A percentile compares a stretch with the other conserved stretches of the same genome.
phyloP scores from a whole-genome alignment of 108 stramenopile species.

The Nannochloropsis granulata region DNA sequence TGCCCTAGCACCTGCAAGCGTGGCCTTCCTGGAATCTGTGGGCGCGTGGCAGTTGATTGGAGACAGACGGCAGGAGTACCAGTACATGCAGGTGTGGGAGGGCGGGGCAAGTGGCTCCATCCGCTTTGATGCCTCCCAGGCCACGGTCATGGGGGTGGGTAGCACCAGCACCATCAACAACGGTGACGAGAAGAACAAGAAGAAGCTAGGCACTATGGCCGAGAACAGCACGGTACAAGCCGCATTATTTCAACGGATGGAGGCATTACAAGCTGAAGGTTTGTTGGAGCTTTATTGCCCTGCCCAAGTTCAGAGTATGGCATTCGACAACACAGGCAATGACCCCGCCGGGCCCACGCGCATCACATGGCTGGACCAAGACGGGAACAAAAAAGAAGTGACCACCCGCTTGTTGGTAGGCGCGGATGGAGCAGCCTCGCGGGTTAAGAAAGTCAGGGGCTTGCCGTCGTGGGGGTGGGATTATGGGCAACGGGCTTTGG shows the following conservation, averaged over 20 bases:
- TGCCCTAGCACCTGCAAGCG: slow-evolving; percentile 23
- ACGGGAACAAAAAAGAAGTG: neutral
- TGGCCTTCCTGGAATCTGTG: slow-evolving; percentile 4
- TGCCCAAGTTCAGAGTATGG: neutral
- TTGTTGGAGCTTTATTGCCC: neutral
- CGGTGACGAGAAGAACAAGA: neutral
- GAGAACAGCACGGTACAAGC: slow-evolving; percentile 14
- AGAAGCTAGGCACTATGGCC: slow-evolving; percentile 2
- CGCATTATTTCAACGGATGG: slow-evolving; percentile 8
- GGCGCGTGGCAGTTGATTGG: slow-evolving; percentile 15
- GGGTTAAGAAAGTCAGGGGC: slow-evolving; percentile 5
- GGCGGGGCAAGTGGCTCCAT: slow-evolving; percentile 3
- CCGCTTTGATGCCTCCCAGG: slow-evolving; percentile 2
- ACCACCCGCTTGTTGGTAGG: slow-evolving; percentile 14
- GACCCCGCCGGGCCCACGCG: slow-evolving; percentile 6
- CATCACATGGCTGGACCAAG: slow-evolving; percentile 6
- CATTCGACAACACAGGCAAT: neutral
- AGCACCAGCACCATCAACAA: neutral
- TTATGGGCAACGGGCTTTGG: slow-evolving; percentile 35
- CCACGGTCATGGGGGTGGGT: neutral
- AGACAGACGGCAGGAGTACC: slow-evolving; percentile 2
- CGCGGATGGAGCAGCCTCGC: slow-evolving; percentile 16
- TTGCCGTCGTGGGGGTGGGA: slow-evolving; percentile 17
- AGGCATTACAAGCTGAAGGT: neutral
- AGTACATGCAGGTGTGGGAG: slow-evolving; percentile 28